Base-by-base conservation (phyloP, 1,284 basidiomycete species). In the Ganoderma boninense region DNA sequence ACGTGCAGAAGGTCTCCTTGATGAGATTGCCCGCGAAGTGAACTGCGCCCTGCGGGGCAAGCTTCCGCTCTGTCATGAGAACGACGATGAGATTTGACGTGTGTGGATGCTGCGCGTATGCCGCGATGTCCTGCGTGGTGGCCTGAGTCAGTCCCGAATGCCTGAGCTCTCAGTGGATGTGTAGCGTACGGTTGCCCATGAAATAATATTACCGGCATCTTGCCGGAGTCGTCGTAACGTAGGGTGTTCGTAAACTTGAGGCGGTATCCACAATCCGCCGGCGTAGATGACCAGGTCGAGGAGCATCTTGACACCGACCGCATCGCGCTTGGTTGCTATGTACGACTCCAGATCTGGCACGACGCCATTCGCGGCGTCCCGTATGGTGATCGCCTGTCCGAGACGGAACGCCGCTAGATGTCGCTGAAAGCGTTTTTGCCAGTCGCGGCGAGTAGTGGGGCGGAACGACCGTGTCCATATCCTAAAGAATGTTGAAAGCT, bases 201-300 rank as follows among this genome's bases (percentile, higher is more conserved):
- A 79, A 18, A 89, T 82, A 64, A 88, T 80, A 71, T 89, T 84
- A 10, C 81, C 80, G 1, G 87, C 84, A 65, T 80, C 74, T 59
- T 79, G 72, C 64, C 80, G 83, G 26, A 89, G 71, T 23, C 75
- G 74, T 26, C 71, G 71, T 18, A 89, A 70, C 20, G 75, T 72
- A 13, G 80, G 79, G 40, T 77, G 71, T 11, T 81, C 78, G 29
- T 77, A 74, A 0, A 79, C 63, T 63, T 73, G 73, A 26, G 83
- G 80, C 0, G 85, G 82, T 13, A 88, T 67, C 49, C 78, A 73
- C 23, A 89, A 77, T 20, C 87, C 86, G 62, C 86, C 86, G 0
- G 85, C 82, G 70, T 89, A 84, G 71, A 90, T 85, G 49, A 90
- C 81, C 66, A 92, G 80, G 70, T 85, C 85, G 68, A 91, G 83